A percentile compares a stretch with the other conserved stretches of the same genome.
These are phyloP conservation scores for Mesembryanthemum crystallinum DNA, from an alignment of 148 eudicot species.

Conservation along the genomic window DNA sequence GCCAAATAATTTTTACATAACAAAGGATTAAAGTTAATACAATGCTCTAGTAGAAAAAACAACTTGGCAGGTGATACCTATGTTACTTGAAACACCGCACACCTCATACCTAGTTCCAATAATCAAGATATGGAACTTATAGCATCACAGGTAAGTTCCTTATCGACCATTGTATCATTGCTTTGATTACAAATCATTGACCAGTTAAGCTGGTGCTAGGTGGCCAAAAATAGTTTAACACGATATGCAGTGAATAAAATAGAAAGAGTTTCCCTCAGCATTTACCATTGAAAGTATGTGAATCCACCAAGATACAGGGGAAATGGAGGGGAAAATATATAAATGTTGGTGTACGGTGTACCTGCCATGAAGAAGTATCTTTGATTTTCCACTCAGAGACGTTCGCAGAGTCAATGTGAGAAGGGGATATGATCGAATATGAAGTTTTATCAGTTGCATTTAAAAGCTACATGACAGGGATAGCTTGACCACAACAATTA, in stretches of 20 bases:
- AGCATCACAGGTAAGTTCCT: background rate
- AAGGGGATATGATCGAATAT: background rate
- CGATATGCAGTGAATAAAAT: too few species aligned
- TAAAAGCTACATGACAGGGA: background rate
- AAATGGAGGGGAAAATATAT: background rate
- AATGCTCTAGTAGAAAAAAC: too few species aligned
- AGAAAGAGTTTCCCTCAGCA: too few species aligned
- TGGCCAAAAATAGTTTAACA: too few species aligned
- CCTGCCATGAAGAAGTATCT: too few species aligned
- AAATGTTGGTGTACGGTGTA: too few species aligned
- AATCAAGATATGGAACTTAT: background rate
- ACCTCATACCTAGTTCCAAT: background rate
- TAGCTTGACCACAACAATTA: background rate
- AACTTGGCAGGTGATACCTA: background rate
- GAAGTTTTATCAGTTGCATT: background rate
- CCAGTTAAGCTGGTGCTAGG: too few species aligned
- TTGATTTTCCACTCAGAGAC: background rate
- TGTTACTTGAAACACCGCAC: background rate
- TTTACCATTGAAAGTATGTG: background rate
- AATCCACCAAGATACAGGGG: background rate
- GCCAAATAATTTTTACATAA: constrained; percentile 14
- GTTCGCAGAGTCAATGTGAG: background rate
- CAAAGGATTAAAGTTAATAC: background rate
- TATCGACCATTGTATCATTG: background rate
- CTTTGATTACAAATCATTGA: background rate